Evolutionary conservation across 129 eudicot genomes (phyloP), one percentile per base, ranked within the genome.

Genomic region (Flaveria bidentis): DNA sequence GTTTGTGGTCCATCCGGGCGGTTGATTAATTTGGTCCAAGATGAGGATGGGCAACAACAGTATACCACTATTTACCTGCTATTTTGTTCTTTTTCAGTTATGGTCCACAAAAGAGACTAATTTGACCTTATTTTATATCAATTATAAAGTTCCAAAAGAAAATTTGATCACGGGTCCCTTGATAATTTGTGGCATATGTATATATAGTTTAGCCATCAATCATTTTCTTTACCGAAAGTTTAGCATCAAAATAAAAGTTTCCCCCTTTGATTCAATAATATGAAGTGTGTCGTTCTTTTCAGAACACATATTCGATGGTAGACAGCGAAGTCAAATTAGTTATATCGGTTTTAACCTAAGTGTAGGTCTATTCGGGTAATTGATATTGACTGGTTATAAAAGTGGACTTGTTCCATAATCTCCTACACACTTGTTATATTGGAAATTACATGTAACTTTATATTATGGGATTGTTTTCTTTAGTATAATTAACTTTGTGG

Each of bases 151-250:
- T 23, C 50, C 79, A 44, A 68, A 80, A 47, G 77, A 47, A 49
- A 78, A 78, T 41, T 80, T 74, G 71, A 80, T 74, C 84, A 80
- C 84, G 84, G 42, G 53, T 73, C 25, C 74, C 28, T 42, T 65
- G 67, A 73, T 67, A 51, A 67, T 28, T 6, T 52, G 64, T 72
- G 52, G 20, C 70, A 41, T 69, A 33, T 68, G 47, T 56, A 22
- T 69, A 55, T n/a, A 57, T 44, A 58, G 8, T 45, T 75, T 69
- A 47, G 39, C 28, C 26, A 69, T 25, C 25, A 28, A 78, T 69
- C 67, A 25, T 44, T 77, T 69, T 69, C 69, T 69, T 42, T 42
- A 41, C 73, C 49, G 18, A 65, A 36, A 20, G 26, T 44, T 55
- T 55, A 67, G 10, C 23, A 52, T 52, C 80, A 72, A 49, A 42